Evolutionary conservation across 371 early-diverging fungal species (phyloP), one percentile per base, ranked within the genome.

Genomic region (Capillidium heterosporum): DNA sequence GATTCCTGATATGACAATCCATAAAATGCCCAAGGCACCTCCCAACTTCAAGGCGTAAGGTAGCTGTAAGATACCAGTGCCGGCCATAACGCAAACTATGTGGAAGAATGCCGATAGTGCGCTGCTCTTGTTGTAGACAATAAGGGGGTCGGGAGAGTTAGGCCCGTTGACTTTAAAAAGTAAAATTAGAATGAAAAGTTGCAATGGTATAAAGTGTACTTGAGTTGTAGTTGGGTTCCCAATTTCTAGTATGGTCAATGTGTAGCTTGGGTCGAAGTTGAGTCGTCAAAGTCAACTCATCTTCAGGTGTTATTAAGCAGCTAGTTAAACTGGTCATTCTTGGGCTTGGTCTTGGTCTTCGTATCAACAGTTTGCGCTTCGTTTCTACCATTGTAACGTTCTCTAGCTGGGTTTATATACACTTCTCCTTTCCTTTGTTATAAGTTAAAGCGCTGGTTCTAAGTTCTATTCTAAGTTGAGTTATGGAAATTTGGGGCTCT

Each of bases 21-120:
- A 74, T 17, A 78, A 32, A 1, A 86, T 56, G 50, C 83, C 85
- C 15, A 82, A 63, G 90, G 91, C 90, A 21, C 91, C 91, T 53
- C 84, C 81, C 52, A 81, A 77, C 23, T 68, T 76, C 23, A 92
- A 70, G 21, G 88, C 84, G 50, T 76, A 83, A 24, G 91, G 89
- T 13, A 92, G 71, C 53, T 87, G 85, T 7, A 90, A 71, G 10
- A 87, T 78, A 19, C 92, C 92, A 10, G 43, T 55, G n/a, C 55
- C 55, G 2, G 55, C 55, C 55, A 55, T 55, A 3, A 55, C 43
- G 28, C 55, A 55, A 11, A 55, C 43, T 5, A 55, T 42, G 42
- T 42, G 40, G 24, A 42, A 55, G 24, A 42, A 55, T 2, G 55
- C 55, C 23, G 23, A n/a, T 5, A 55, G 35, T 3, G 43, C 19